Percentiles rank a stretch among this genome's conserved stretches.
These are phyloP conservation scores for Hyaloperonospora brassicae DNA, from an alignment of 352 stramenopile species.

Conservation along the genomic window DNA sequence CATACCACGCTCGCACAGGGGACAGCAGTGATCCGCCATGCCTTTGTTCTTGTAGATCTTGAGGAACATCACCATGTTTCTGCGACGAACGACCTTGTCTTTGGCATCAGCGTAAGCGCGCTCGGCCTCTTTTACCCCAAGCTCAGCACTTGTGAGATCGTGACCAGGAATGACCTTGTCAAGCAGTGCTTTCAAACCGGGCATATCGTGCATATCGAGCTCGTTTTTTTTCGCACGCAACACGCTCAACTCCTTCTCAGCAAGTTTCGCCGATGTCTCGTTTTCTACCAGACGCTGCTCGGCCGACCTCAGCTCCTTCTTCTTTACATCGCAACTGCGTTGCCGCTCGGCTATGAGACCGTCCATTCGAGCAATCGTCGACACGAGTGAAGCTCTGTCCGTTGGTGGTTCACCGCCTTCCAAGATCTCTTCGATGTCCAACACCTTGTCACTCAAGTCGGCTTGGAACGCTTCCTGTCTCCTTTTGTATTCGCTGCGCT, in stretches of 20 bases:
- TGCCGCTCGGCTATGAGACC: conserved; percentile 21
- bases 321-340: conserved; percentile 17
- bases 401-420: conserved; percentile 21
- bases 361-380: conserved; percentile 21
- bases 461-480: conserved; percentile 39
- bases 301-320: conserved; percentile 22
- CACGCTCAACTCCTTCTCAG: conserved; percentile 34
- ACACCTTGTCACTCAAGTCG: conserved; percentile 38
- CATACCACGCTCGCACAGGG: conserved; percentile 62
- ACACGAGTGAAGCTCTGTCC: conserved; percentile 25
- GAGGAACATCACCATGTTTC: conserved; percentile 78
- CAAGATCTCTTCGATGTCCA: conserved; percentile 34
- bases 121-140: conserved; percentile 42
- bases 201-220: conserved; percentile 50
- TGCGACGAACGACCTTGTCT: conserved; percentile 70
- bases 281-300: conserved; percentile 51
- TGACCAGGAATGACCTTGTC: conserved; percentile 38
- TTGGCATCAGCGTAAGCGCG: conserved; percentile 69
- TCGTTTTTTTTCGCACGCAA: conserved; percentile 39
- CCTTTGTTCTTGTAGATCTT: conserved; percentile 82
- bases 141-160: conserved; percentile 42
- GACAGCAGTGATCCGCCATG: conserved; percentile 70
- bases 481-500: conserved; percentile 30
- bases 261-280: conserved; percentile 35
- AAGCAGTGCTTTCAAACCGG: conserved; percentile 39